Percentiles rank a stretch among this genome's conserved stretches.
phyloP scores from a whole-genome alignment of 73 alveolate genomes.

The Paramecium caudatum region DNA sequence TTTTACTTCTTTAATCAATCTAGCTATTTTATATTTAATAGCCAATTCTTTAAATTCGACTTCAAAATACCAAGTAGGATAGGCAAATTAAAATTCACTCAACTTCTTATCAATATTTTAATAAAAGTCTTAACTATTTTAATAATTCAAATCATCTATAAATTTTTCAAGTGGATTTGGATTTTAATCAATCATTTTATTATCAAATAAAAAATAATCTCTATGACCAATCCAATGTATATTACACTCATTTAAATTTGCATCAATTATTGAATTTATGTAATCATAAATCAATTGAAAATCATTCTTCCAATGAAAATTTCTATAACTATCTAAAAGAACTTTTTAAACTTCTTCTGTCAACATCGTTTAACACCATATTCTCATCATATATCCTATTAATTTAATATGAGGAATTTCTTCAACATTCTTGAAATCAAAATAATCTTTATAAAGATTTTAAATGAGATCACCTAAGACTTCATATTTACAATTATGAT shows the following conservation, averaged over 20 bases:
- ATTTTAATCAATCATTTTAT: neutral
- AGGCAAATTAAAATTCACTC: neutral
- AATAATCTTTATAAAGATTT: neutral
- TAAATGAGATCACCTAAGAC: neutral
- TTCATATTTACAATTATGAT: neutral
- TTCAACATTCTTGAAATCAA: neutral
- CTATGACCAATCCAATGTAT: constrained; percentile 28
- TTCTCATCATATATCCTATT: constrained; percentile 16
- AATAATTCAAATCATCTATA: neutral
- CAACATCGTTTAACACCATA: constrained; percentile 9
- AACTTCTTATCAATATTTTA: neutral
- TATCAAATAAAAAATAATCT: neutral
- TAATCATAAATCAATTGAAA: neutral
- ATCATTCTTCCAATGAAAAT: neutral
- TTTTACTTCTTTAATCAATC: neutral
- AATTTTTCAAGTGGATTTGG: neutral
- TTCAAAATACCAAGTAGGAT: constrained; percentile 31
- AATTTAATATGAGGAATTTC: neutral
- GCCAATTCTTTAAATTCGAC: constrained; percentile 9
- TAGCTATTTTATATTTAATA: neutral
- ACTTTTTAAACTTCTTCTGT: neutral
- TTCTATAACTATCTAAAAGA: neutral
- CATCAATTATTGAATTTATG: neutral
- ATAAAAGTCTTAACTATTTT: neutral
- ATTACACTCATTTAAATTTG: neutral